A percentile compares a stretch with the other conserved stretches of the same genome.
phyloP scores from a whole-genome alignment of 2,329 filamentous ascomycete species.

The Aspergillus latus region DNA sequence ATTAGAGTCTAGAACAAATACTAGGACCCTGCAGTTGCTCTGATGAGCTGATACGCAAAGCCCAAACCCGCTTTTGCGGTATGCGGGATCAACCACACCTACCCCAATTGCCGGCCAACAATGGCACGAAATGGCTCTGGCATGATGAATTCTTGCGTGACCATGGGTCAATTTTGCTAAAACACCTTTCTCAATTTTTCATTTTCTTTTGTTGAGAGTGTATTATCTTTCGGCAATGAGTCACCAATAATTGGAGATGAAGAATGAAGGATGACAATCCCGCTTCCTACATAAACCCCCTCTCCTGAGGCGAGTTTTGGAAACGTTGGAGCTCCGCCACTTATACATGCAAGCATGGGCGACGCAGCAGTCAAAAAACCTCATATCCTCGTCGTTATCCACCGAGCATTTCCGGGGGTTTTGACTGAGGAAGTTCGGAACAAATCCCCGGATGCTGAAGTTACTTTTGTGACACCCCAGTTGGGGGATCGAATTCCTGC shows the following conservation, averaged over 20 bases:
- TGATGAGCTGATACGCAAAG: too few relatives aligned
- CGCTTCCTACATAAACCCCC: slow-evolving; percentile 1
- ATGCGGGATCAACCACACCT: neutral
- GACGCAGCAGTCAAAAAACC: slow-evolving; percentile 20
- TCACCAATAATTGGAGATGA: neutral
- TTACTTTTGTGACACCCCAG: slow-evolving; percentile 20
- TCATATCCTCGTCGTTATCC: slow-evolving; percentile 27
- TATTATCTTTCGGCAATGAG: neutral
- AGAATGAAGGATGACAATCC: neutral
- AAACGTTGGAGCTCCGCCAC: neutral
- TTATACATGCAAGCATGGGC: slow-evolving; percentile 23
- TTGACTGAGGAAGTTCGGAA: slow-evolving; percentile 19
- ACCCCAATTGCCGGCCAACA: neutral
- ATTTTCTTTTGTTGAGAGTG: neutral
- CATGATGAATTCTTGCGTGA: slow-evolving; percentile 9
- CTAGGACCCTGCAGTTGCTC: too few relatives aligned
- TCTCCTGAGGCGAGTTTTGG: neutral
- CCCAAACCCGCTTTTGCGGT: neutral
- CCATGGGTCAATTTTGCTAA: neutral
- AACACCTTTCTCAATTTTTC: neutral
- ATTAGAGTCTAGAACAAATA: too few relatives aligned
- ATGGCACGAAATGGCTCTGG: neutral
- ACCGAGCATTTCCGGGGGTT: slow-evolving; percentile 16
- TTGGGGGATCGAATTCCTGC: slow-evolving; percentile 21
- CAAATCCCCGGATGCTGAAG: slow-evolving; percentile 27